phyloP scores from a whole-genome alignment of 2,329 filamentous ascomycete species.

The Pestalotiopsis sp. region DNA sequence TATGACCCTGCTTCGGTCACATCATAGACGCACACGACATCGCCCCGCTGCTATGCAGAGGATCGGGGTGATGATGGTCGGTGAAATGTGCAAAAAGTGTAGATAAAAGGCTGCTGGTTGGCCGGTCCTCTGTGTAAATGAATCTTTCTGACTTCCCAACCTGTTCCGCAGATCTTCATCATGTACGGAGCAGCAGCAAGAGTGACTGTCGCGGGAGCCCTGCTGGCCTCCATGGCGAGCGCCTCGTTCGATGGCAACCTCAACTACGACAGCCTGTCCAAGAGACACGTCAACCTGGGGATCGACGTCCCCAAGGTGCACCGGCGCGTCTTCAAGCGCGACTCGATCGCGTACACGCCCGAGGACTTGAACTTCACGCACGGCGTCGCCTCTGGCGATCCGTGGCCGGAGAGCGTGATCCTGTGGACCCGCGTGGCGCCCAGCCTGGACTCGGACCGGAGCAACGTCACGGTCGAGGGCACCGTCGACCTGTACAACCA shows the following conservation, averaged over 20 bases:
- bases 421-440: constrained; percentile 53
- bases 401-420: constrained; percentile 60
- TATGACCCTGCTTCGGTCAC: not conserved
- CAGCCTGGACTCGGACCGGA: constrained; percentile 45
- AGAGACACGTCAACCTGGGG: constrained; percentile 63
- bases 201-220: not conserved
- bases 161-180: not conserved
- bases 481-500: constrained; percentile 47
- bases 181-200: not conserved
- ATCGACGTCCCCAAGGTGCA: constrained; percentile 66
- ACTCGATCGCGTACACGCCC: constrained; percentile 43
- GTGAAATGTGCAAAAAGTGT: no score
- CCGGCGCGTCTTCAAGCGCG: constrained; percentile 50
- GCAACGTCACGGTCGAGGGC: constrained; percentile 46
- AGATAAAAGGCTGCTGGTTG: not conserved
- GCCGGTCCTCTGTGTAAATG: not conserved
- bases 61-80: not conserved
- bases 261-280: constrained; percentile 70
- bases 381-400: constrained; percentile 55
- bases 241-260: constrained; percentile 49
- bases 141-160: not conserved
- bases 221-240: constrained; percentile 4
- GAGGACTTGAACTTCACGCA: constrained; percentile 65
- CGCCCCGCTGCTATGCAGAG: not conserved
- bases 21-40: not conserved